phyloP scores from a whole-genome alignment of 805 yeast species.

The Candida boleticola region DNA sequence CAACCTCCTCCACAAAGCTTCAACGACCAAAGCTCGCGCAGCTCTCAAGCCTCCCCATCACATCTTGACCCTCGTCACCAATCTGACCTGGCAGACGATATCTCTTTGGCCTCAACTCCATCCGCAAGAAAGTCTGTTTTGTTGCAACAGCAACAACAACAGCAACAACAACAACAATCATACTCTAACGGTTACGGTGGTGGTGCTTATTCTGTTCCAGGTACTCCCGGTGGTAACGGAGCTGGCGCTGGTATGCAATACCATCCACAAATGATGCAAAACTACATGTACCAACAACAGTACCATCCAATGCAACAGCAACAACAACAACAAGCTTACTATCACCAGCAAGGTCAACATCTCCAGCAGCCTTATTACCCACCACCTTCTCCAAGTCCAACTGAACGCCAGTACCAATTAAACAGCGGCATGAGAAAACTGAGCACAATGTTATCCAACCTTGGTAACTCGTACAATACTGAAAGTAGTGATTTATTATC shows the following conservation, averaged over 20 bases:
- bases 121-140: background rate
- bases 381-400: background rate
- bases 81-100: background rate
- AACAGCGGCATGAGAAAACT: background rate
- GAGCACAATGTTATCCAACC: background rate
- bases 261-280: background rate
- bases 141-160: background rate
- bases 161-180: slow-evolving; percentile 1
- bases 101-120: background rate
- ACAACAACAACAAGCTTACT: background rate
- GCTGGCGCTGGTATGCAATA: background rate
- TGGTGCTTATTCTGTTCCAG: background rate
- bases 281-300: background rate
- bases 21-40: background rate
- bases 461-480: background rate
- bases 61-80: too few species aligned
- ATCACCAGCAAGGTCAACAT: background rate
- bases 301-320: background rate
- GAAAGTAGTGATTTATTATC: slow-evolving; percentile 8
- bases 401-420: background rate
- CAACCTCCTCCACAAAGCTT: background rate
- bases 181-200: background rate
- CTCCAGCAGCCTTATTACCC: background rate
- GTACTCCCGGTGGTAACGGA: background rate
- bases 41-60: too few species aligned